phyloP scores from a whole-genome alignment of 2,329 filamentous ascomycete genomes.

The Penicillium sp. region DNA sequence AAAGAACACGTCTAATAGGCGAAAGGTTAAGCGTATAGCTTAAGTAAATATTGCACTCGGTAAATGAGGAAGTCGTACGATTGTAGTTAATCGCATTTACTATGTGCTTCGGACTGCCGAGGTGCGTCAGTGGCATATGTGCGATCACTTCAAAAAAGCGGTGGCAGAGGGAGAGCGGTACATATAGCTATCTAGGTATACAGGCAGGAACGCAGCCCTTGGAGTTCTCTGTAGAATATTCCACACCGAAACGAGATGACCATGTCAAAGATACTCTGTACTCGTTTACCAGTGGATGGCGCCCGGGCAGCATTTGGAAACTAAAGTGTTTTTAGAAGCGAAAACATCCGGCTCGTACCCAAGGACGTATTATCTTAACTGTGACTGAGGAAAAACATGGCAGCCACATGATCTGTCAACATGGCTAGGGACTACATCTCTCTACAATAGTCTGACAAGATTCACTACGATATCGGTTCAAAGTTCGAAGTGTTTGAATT shows the following conservation, averaged over 20 bases:
- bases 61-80: too few relatives aligned
- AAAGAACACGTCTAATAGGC: too few relatives aligned
- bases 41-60: too few relatives aligned
- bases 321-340: background rate
- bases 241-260: background rate
- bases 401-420: background rate
- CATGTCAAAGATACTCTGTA: background rate
- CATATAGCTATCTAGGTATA: too few relatives aligned
- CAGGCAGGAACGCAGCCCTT: too few relatives aligned
- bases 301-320: background rate
- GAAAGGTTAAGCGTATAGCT: too few relatives aligned
- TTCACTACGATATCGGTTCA: background rate
- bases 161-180: too few relatives aligned
- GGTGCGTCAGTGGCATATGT: too few relatives aligned
- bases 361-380: background rate
- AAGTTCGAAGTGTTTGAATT: conserved; percentile 6
- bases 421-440: background rate
- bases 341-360: background rate
- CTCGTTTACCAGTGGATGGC: background rate
- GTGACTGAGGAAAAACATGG: background rate
- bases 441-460: background rate
- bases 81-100: too few relatives aligned
- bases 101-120: too few relatives aligned
- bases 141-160: too few relatives aligned
- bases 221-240: background rate